Base-by-base conservation (phyloP, 257 asterid genomes). In the Vinca minor region DNA sequence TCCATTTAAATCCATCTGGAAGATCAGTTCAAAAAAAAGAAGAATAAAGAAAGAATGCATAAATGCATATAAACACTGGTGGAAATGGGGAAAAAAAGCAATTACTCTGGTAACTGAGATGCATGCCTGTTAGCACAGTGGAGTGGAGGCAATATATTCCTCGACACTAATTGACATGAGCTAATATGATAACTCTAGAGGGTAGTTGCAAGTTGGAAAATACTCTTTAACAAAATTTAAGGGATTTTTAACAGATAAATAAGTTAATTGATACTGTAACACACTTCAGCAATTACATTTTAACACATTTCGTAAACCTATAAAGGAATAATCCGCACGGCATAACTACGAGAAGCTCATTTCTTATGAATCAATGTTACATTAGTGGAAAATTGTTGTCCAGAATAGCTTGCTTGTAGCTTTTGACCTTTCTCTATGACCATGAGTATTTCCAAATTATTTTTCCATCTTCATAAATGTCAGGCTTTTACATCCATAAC, bases 1-100 rank as follows among this genome's bases (percentile, higher is more conserved):
- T 29, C 78, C 65, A 45, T 74, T 67, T 21, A 38, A 68, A 80
- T 79, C 95, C 65, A 66, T 54, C 28, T 67, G 52, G n/a, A n/a
- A 15, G 4, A 52, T n/a, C 31, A 48, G 8, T 25, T 4, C 17
- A 28, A 38, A 41, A 13, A 10, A 29, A 38, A 39, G n/a, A 20
- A 7, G 17, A 9, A 50, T 52, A 52, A 49, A 34, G 35, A 23
- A 2, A n/a, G n/a, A 28, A 48, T 6, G 31, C 57, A 21, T 65
- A 45, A n/a, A n/a, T n/a, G n/a, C n/a, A 66, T 63, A 59, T 71
- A 58, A 32, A 1, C 31, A 5, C 39, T 8, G 15, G 3, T 1
- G 61, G 71, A 42, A 10, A 46, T 18, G 18, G 26, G 12, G 58
- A n/a, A 49, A 14, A 15, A 32, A 42, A 1, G 39, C 31, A 41